A percentile compares a stretch with the other conserved stretches of the same genome.
Evolutionary conservation across 352 stramenopile genomes (phyloP).

Genomic region (Phytopythium delawarense): DNA sequence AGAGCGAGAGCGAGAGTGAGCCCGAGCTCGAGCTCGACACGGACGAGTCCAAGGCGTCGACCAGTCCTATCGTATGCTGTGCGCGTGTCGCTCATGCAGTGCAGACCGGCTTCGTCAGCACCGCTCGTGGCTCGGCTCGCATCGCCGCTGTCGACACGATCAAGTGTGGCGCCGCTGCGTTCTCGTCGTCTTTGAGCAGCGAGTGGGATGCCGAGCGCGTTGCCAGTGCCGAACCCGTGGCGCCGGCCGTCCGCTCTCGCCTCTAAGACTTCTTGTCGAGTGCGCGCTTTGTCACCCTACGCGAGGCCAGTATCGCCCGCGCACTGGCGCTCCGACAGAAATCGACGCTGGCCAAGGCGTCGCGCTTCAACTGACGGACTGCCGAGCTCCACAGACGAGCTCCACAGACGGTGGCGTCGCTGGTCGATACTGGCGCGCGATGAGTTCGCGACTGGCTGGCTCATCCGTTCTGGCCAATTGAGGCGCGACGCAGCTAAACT

Average conservation of each 20-base stretch:
- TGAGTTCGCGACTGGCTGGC: too few species aligned
- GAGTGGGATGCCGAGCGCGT: not conserved
- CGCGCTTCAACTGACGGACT: not conserved
- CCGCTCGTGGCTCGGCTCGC: not conserved
- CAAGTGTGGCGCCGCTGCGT: not conserved
- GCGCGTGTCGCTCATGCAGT: not conserved
- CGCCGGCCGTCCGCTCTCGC: not conserved
- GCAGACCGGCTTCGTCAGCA: not conserved
- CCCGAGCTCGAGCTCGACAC: too few species aligned
- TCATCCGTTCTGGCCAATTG: too few species aligned
- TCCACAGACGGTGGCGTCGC: too few species aligned
- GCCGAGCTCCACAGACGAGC: too few species aligned
- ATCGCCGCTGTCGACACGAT: not conserved
- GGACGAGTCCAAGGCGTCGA: not conserved
- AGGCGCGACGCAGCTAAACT: too few species aligned
- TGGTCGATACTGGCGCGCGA: too few species aligned
- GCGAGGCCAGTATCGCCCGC: not conserved
- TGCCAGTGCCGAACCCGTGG: not conserved
- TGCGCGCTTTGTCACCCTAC: not conserved
- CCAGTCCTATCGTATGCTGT: not conserved
- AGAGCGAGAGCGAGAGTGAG: too few species aligned
- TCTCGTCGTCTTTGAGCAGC: not conserved
- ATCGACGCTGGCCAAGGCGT: not conserved
- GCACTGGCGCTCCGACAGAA: not conserved
- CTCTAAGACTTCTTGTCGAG: not conserved